Conservation (phyloP, 2,329 filamentous ascomycete genomes). For the Coniochaeta sp. region DNA sequence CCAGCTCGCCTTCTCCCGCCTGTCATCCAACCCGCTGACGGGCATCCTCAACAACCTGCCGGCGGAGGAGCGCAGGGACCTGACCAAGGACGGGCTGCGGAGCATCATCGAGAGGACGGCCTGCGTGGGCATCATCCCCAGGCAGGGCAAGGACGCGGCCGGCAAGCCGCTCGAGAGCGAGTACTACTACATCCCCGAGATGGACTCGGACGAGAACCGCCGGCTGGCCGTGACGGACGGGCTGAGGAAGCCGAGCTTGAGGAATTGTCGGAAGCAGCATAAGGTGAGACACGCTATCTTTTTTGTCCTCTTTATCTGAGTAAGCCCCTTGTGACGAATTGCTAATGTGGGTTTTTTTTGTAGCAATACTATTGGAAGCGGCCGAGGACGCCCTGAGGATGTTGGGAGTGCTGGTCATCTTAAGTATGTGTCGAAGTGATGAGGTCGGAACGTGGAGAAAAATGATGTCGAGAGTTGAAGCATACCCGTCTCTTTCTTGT, state of each 20-base stretch:
- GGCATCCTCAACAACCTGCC: conserved; percentile 85
- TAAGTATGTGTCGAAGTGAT: background rate
- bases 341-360: conserved; percentile 6
- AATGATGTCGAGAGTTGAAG: background rate
- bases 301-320: no score
- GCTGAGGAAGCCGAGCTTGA: conserved; percentile 78
- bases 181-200: conserved; percentile 91
- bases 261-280: conserved; percentile 89
- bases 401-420: background rate
- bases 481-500: background rate
- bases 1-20: conserved; percentile 87
- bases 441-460: background rate
- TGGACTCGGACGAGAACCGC: conserved; percentile 71
- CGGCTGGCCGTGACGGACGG: conserved; percentile 78
- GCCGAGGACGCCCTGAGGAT: conserved; percentile 47
- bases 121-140: conserved; percentile 81
- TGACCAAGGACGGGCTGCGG: conserved; percentile 59
- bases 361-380: conserved; percentile 67
- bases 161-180: conserved; percentile 91
- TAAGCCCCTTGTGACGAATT: conserved; percentile 2
- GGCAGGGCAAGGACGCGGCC: conserved; percentile 92
- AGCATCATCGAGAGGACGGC: conserved; percentile 63
- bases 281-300: no score
- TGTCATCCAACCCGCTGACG: conserved; percentile 86
- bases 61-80: conserved; percentile 47